Evolutionary conservation across 768 basidiomycete genomes (phyloP).

Genomic region (Leucocoprinus sp.): DNA sequence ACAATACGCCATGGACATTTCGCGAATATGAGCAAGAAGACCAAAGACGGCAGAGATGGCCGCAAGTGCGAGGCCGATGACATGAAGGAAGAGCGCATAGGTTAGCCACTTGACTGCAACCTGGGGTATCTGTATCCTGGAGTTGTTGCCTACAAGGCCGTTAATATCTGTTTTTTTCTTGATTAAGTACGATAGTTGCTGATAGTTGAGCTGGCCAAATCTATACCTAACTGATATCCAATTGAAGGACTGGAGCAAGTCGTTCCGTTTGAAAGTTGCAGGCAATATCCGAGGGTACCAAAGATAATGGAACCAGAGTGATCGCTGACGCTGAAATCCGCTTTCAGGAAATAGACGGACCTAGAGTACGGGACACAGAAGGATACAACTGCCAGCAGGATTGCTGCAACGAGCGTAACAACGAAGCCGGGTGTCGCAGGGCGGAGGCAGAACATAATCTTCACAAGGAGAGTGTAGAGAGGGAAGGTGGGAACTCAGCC

Average conservation of each 20-base stretch:
- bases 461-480: conserved; percentile 2
- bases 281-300: conserved; percentile 87
- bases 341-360: conserved; percentile 83
- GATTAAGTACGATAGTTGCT: conserved; percentile 10
- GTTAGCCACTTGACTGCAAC: conserved; percentile 93
- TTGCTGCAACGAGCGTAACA: conserved; percentile 70
- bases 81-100: conserved; percentile 85
- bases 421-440: conserved; percentile 90
- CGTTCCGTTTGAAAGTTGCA: conserved; percentile 42
- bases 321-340: conserved; percentile 37
- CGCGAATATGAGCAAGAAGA: conserved; percentile 79
- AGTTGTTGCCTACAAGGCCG: conserved; percentile 60
- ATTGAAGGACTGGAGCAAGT: conserved; percentile 76
- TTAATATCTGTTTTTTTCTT: conserved; percentile 58
- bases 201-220: neutral
- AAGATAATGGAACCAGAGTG: conserved; percentile 64
- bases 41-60: conserved; percentile 72
- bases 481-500: neutral
- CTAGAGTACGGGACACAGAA: conserved; percentile 91
- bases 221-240: conserved; percentile 78
- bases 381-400: conserved; percentile 75
- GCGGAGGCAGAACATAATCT: conserved; percentile 53
- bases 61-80: conserved; percentile 74
- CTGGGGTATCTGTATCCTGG: conserved; percentile 64
- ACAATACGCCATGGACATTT: conserved; percentile 79